These are phyloP conservation scores for Apiospora pterosperma DNA, from an alignment of 2,329 filamentous ascomycete genomes.

Conservation along the genomic window DNA sequence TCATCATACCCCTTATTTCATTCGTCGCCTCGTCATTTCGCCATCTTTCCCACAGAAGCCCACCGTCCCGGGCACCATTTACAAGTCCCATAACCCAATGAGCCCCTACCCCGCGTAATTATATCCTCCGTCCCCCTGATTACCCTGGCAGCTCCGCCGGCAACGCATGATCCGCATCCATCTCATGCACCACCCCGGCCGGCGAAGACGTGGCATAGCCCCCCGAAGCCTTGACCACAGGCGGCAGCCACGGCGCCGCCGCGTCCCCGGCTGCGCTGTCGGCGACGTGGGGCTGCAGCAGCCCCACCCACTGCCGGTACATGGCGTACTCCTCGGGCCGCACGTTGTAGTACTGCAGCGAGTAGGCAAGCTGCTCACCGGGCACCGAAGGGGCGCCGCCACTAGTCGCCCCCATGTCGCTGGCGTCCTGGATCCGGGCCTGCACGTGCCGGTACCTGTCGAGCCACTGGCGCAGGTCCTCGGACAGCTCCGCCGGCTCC, in stretches of 20 bases:
- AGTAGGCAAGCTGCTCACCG: neutral
- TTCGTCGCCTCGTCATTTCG: too few species aligned
- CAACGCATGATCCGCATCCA: neutral
- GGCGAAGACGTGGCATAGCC: neutral
- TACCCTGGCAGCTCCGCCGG: neutral
- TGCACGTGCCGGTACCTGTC: neutral
- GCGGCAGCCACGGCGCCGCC: neutral
- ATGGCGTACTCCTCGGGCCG: constrained; percentile 7
- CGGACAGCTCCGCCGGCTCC: neutral
- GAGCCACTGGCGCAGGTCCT: neutral
- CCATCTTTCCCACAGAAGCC: too few species aligned
- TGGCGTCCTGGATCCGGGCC: constrained; percentile 2
- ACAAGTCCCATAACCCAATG: too few species aligned
- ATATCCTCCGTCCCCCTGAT: too few species aligned
- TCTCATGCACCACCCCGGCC: neutral
- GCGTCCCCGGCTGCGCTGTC: neutral
- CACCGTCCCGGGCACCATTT: too few species aligned
- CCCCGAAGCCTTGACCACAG: neutral
- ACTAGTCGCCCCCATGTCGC: neutral
- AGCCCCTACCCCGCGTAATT: too few species aligned
- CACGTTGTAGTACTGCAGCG: constrained; percentile 8
- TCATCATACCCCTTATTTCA: too few species aligned
- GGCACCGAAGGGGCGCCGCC: neutral
- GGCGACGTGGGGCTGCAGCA: constrained; percentile 1
- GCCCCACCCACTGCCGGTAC: constrained; percentile 6